Percentiles rank a stretch among this genome's conserved stretches.
phyloP scores from a whole-genome alignment of 768 basidiomycete species.

The Kwoniella mangroviensis region DNA sequence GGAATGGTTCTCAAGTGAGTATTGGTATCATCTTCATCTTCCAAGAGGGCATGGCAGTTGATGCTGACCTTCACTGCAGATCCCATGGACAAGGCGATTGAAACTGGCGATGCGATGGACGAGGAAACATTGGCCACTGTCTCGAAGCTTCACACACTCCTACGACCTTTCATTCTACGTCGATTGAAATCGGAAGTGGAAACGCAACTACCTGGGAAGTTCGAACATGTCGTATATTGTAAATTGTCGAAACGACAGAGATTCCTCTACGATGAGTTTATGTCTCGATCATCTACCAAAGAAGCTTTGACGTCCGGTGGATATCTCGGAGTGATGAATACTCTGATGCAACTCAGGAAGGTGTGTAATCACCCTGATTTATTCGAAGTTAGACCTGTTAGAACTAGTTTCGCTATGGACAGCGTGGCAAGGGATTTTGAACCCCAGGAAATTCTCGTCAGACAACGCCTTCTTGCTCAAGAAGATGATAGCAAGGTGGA shows the following conservation, averaged over 20 bases:
- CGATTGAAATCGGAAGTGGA: slow-evolving; percentile 59
- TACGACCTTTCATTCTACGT: slow-evolving; percentile 59
- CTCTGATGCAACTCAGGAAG: slow-evolving; percentile 60
- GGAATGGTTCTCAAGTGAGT: slow-evolving; percentile 94
- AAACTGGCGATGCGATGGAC: slow-evolving; percentile 65
- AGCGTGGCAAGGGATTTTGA: slow-evolving; percentile 56
- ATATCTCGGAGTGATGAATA: slow-evolving; percentile 61
- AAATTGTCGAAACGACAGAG: slow-evolving; percentile 88
- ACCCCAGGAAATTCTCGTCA: slow-evolving; percentile 57
- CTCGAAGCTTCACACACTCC: slow-evolving; percentile 68
- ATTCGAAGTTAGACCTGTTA: slow-evolving; percentile 60
- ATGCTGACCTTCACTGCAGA: slow-evolving; percentile 61
- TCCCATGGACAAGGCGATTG: slow-evolving; percentile 91
- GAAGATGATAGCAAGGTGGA: slow-evolving; percentile 60
- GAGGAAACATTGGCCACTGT: slow-evolving; percentile 84
- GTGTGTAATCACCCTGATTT: slow-evolving; percentile 61
- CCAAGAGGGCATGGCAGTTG: too few relatives aligned
- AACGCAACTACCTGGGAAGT: slow-evolving; percentile 67
- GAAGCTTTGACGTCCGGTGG: slow-evolving; percentile 79
- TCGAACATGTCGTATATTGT: slow-evolving; percentile 85
- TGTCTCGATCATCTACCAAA: slow-evolving; percentile 81
- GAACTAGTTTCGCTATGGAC: slow-evolving; percentile 61
- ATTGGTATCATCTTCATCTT: too few relatives aligned
- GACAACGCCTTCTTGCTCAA: slow-evolving; percentile 51
- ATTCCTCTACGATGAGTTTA: slow-evolving; percentile 96